Evolutionary conservation across 345 rosid genomes (phyloP).

Genomic region (Salix caprea): DNA sequence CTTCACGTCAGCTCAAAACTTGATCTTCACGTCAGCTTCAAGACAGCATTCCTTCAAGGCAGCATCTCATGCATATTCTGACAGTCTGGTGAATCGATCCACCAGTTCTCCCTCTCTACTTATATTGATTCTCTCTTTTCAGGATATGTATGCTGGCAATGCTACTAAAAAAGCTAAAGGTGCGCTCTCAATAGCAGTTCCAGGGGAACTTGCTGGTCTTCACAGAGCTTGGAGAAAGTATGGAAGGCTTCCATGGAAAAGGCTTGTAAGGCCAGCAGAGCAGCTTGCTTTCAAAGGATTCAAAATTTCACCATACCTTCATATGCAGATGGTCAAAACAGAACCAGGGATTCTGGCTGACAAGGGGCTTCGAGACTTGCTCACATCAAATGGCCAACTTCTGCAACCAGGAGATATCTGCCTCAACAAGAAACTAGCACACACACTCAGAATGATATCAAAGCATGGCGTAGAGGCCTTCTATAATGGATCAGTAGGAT

Average conservation of each 20-base stretch:
- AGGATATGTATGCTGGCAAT: slow-evolving; percentile 48
- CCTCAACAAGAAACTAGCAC: slow-evolving; percentile 40
- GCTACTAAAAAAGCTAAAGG: slow-evolving; percentile 35
- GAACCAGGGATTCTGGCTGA: slow-evolving; percentile 37
- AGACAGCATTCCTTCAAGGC: no score
- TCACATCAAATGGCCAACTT: slow-evolving; percentile 41
- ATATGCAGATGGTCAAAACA: slow-evolving; percentile 39
- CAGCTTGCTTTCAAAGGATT: slow-evolving; percentile 46
- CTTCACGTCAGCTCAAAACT: no score
- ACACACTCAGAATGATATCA: slow-evolving; percentile 31
- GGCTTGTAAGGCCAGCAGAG: slow-evolving; percentile 44
- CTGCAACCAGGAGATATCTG: slow-evolving; percentile 36
- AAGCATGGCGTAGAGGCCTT: slow-evolving; percentile 34
- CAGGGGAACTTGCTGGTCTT: slow-evolving; percentile 60
- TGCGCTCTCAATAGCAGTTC: slow-evolving; percentile 51
- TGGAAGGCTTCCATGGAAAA: slow-evolving; percentile 54
- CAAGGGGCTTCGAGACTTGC: slow-evolving; percentile 40
- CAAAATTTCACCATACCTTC: slow-evolving; percentile 48
- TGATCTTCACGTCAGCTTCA: no score
- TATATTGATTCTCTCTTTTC: not conserved
- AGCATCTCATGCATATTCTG: no score
- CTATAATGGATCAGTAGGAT: slow-evolving; percentile 53
- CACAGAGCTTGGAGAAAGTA: slow-evolving; percentile 47
- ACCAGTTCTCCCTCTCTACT: not conserved
- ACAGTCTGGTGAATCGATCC: no score